Evolutionary conservation across 306 rosid genomes (phyloP), one percentile per base, ranked within the genome.

Genomic region (Citrullus colocynthis): DNA sequence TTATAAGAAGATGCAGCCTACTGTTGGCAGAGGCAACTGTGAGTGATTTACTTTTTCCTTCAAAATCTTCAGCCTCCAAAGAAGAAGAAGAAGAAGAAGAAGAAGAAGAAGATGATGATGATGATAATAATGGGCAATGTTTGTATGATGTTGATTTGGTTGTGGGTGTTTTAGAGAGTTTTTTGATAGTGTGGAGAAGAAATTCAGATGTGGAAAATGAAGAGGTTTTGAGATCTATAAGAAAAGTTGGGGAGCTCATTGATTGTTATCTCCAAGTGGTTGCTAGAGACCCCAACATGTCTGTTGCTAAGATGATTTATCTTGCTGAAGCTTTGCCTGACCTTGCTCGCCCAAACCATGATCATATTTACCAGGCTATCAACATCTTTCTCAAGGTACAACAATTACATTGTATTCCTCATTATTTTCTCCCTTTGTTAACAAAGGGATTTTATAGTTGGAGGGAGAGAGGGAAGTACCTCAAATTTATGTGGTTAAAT

Each of bases 241-340:
- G 88, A 82, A 91, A 85, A 49, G 91, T 90, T 57, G 93, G 93
- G 65, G 92, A 89, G 85, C 86, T 95, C 78, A 81, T 95, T 61
- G 99, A 95, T 85, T 85, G 90, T 34, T 95, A 92, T 82, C 97
- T 95, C 67, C 97, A 90, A 83, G 90, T 89, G 56, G 88, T 89
- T 8, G 97, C 96, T 34, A 91, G 82, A 79, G 97, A 92, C 83
- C 86, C 37, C 28, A 86, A 86, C 14, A 87, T 92, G 93, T 80
- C 91, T 8, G 90, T 91, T 28, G 78, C 85, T 0, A 92, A 95
- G 79, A 76, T 95, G 65, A 90, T 85, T 10, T 75, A 87, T 82
- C 83, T 95, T 51, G 89, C 93, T 20, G 92, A 95, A 85, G 76
- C 93, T 48, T 84, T 95, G 77, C 97, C 99, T 0, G 97, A 89